Conservation (phyloP, 495 filamentous ascomycete genomes). For the Thermochaetoides thermophila region DNA sequence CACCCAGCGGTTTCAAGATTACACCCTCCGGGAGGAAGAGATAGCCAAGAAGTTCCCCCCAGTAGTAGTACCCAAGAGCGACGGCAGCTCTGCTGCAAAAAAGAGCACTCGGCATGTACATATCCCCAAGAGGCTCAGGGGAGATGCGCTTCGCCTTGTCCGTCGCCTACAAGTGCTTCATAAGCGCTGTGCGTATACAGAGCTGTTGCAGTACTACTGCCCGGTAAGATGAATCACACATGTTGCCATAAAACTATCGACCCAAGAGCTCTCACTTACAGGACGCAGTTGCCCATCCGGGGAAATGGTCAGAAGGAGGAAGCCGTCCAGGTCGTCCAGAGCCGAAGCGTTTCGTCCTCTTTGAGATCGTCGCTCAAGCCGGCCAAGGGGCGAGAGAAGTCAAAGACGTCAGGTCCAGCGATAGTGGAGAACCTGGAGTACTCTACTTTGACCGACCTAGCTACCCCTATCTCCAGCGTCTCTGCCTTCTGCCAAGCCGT, state of each 20-base stretch:
- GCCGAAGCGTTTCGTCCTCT: not conserved
- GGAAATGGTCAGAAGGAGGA: slow-evolving; percentile 1
- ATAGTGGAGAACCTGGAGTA: slow-evolving; percentile 4
- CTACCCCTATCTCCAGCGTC: slow-evolving; percentile 52
- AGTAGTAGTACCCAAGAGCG: too few species aligned
- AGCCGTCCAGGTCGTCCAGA: not conserved
- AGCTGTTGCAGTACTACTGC: slow-evolving; percentile 70
- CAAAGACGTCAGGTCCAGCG: not conserved
- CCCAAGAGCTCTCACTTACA: too few species aligned
- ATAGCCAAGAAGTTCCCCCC: slow-evolving; percentile 35
- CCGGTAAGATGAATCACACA: slow-evolving; percentile 35
- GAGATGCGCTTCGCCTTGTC: slow-evolving; percentile 41
- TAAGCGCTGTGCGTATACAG: slow-evolving; percentile 57
- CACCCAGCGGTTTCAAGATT: slow-evolving; percentile 60
- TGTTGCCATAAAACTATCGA: too few species aligned
- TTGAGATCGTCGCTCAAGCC: not conserved
- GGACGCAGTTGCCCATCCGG: slow-evolving; percentile 1
- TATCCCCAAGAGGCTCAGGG: slow-evolving; percentile 70
- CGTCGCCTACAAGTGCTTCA: slow-evolving; percentile 55
- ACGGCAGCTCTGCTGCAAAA: slow-evolving; percentile 7
- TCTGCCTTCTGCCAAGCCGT: slow-evolving; percentile 82
- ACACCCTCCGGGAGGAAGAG: slow-evolving; percentile 70
- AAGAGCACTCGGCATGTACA: slow-evolving; percentile 21
- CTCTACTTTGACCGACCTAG: slow-evolving; percentile 46
- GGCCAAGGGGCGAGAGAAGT: slow-evolving; percentile 3